A percentile compares a stretch with the other conserved stretches of the same genome.
These are phyloP conservation scores for Mollisia scopiformis DNA, from an alignment of 2,329 filamentous ascomycete species.

Conservation along the genomic window DNA sequence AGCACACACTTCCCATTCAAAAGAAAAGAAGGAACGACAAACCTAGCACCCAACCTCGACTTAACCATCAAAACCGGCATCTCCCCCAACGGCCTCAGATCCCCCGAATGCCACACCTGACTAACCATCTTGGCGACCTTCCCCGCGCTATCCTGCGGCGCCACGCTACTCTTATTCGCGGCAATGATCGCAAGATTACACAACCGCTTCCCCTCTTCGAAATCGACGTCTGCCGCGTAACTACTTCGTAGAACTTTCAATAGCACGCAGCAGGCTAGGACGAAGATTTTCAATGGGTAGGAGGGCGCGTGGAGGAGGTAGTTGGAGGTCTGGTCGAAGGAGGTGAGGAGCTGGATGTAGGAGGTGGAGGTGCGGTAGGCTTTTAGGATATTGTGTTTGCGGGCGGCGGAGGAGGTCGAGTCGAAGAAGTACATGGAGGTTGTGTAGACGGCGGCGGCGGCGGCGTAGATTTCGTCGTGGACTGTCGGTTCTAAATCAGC, in stretches of 20 bases:
- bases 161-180: neutral
- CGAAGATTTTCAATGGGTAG: constrained; percentile 6
- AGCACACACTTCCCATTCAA: neutral
- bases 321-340: constrained; percentile 2
- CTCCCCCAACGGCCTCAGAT: neutral
- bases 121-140: constrained; percentile 10
- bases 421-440: constrained; percentile 31
- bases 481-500: neutral
- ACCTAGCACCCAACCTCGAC: constrained; percentile 13
- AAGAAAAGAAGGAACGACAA: too few species aligned
- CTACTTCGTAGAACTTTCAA: constrained; percentile 16
- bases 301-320: constrained; percentile 9
- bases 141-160: constrained; percentile 11
- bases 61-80: constrained; percentile 8
- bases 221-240: constrained; percentile 14
- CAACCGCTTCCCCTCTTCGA: neutral
- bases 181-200: constrained; percentile 9
- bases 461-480: constrained; percentile 16
- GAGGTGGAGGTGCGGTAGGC: constrained; percentile 10
- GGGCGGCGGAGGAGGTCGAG: neutral
- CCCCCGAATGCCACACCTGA: constrained; percentile 16
- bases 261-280: constrained; percentile 7
- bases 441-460: constrained; percentile 26
- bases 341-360: constrained; percentile 9
- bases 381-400: constrained; percentile 15